Percentiles rank a stretch among this genome's conserved stretches.
These are phyloP conservation scores for Phycomyces nitens DNA, from an alignment of 192 early-diverging fungal genomes.

Conservation along the genomic window DNA sequence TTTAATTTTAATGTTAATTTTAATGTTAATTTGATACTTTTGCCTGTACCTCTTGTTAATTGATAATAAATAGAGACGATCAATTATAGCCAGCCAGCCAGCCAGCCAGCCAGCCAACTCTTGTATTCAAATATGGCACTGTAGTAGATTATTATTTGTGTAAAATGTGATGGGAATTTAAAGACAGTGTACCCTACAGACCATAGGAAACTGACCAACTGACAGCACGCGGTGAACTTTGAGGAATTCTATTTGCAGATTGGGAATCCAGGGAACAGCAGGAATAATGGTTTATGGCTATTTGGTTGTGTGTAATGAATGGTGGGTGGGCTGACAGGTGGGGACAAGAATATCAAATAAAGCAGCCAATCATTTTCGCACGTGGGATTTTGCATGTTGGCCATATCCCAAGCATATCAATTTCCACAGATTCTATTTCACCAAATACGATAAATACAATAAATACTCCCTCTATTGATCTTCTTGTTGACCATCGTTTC, in stretches of 20 bases:
- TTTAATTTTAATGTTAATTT: no score
- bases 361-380: conserved; percentile 3
- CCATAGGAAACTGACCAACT: not conserved
- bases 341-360: not conserved
- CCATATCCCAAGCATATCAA: not conserved
- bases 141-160: no score
- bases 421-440: not conserved
- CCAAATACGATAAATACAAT: not conserved
- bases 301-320: not conserved
- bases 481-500: no score
- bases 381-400: not conserved
- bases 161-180: no score
- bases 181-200: not conserved
- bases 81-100: no score
- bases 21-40: no score
- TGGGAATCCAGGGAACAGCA: not conserved
- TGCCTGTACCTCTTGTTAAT: no score
- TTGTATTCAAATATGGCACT: no score
- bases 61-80: no score
- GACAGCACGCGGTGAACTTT: not conserved
- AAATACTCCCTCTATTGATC: not conserved
- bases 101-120: no score
- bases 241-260: not conserved
- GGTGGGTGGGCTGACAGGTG: not conserved
- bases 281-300: not conserved